phyloP scores from a whole-genome alignment of 75 land plant species.

The Adiantum capillusveneris region DNA sequence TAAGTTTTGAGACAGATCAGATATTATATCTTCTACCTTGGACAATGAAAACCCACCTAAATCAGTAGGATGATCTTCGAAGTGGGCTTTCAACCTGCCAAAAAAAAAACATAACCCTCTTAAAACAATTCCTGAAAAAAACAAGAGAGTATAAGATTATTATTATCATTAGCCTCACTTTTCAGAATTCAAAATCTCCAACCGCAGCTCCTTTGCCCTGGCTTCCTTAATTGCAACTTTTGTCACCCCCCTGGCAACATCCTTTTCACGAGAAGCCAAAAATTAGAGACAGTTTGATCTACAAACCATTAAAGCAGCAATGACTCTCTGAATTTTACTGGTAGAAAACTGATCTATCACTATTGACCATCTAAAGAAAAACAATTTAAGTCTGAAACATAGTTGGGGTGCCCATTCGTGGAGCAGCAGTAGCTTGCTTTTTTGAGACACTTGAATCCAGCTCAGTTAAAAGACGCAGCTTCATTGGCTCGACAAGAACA shows the following conservation, averaged over 20 bases:
- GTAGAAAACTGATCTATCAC: no score
- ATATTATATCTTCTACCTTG: no score
- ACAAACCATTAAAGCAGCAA: no score
- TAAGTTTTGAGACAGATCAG: no score
- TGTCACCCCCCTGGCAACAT: constrained; percentile 77
- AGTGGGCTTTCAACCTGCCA: constrained; percentile 82
- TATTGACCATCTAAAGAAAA: neutral
- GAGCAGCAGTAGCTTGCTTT: no score
- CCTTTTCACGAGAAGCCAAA: constrained; percentile 29
- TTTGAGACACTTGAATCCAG: no score
- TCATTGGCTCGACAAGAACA: no score
- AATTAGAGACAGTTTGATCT: no score
- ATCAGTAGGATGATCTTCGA: constrained; percentile 79
- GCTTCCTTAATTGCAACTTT: constrained; percentile 76
- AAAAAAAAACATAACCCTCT: neutral
- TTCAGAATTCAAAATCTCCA: constrained; percentile 91
- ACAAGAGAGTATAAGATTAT: constrained; percentile 3
- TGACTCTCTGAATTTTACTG: no score
- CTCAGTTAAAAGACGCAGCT: no score
- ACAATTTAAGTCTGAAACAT: no score
- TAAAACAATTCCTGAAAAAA: neutral
- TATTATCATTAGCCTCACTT: constrained; percentile 29
- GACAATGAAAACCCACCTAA: constrained; percentile 32
- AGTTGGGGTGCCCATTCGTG: no score
- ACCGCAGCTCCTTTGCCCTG: constrained; percentile 80